phyloP scores from a whole-genome alignment of 768 basidiomycete species.

The Tricholoma flavovirens region DNA sequence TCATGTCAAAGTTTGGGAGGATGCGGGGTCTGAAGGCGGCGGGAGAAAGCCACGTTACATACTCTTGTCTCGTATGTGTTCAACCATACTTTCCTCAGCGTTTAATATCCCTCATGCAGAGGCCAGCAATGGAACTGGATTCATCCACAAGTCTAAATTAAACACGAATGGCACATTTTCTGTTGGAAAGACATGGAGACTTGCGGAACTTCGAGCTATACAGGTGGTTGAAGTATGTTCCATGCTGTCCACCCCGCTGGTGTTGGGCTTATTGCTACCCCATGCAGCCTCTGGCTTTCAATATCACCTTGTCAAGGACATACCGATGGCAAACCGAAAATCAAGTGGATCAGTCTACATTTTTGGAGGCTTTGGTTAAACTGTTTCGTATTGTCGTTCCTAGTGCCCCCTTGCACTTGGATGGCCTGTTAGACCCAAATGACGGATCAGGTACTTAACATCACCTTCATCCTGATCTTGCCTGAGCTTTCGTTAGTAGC shows the following conservation, averaged over 20 bases:
- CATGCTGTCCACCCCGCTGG: conserved; percentile 6
- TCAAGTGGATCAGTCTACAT: conserved; percentile 62
- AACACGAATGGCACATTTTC: conserved; percentile 94
- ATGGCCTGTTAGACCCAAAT: conserved; percentile 48
- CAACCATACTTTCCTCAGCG: conserved; percentile 2
- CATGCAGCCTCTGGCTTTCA: conserved; percentile 57
- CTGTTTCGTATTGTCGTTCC: conserved; percentile 48
- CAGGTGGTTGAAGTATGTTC: conserved; percentile 66
- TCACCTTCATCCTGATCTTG: neutral
- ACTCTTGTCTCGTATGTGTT: conserved; percentile 76
- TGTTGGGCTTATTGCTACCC: conserved; percentile 10
- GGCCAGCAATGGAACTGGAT: conserved; percentile 54
- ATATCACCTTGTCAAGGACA: conserved; percentile 80
- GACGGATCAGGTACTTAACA: conserved; percentile 26
- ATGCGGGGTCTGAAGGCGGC: conserved; percentile 59
- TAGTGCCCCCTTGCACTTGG: conserved; percentile 46
- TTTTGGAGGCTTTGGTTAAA: conserved; percentile 62
- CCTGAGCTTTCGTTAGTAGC: neutral
- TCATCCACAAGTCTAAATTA: conserved; percentile 94
- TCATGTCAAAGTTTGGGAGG: conserved; percentile 94
- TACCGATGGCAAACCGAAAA: conserved; percentile 89
- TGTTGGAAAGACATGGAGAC: conserved; percentile 93
- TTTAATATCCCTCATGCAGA: conserved; percentile 32
- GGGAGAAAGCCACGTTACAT: conserved; percentile 87
- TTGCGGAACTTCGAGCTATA: conserved; percentile 75